phyloP scores from a whole-genome alignment of 768 basidiomycete genomes.

The Tylopilus balloui region DNA sequence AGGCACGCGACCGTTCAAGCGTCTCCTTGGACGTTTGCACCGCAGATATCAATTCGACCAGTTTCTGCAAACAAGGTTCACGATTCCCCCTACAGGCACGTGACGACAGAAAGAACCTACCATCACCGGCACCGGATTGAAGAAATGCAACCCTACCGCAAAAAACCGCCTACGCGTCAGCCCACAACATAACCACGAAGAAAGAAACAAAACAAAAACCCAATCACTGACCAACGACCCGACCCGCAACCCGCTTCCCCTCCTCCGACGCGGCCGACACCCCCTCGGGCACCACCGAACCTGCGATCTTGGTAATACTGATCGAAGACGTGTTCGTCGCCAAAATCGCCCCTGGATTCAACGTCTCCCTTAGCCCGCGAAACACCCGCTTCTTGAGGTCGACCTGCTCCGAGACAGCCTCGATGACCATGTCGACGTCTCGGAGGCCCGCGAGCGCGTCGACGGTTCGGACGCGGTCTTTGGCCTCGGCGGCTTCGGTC shows the following conservation, averaged over 20 bases:
- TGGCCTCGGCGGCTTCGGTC: slow-evolving; percentile 69
- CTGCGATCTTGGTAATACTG: slow-evolving; percentile 91
- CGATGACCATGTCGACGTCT: slow-evolving; percentile 88
- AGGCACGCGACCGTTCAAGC: slow-evolving; percentile 69
- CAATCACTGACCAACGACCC: slow-evolving; percentile 69
- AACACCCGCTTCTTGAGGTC: slow-evolving; percentile 78
- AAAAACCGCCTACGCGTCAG: neutral
- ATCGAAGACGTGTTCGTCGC: slow-evolving; percentile 95
- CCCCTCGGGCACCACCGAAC: slow-evolving; percentile 61
- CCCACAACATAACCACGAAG: neutral
- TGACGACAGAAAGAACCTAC: slow-evolving; percentile 36
- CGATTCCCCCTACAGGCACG: neutral
- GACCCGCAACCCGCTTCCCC: slow-evolving; percentile 59
- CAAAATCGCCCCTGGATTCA: slow-evolving; percentile 72
- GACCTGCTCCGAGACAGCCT: slow-evolving; percentile 88
- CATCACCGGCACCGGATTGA: slow-evolving; percentile 97
- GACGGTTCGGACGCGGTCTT: slow-evolving; percentile 59
- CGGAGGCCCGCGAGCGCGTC: slow-evolving; percentile 56
- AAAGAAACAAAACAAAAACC: too few species aligned
- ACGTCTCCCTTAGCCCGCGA: slow-evolving; percentile 56
- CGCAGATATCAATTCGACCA: slow-evolving; percentile 93
- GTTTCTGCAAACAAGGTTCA: slow-evolving; percentile 48
- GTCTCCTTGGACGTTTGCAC: slow-evolving; percentile 83
- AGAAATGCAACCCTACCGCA: slow-evolving; percentile 77
- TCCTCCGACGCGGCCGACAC: slow-evolving; percentile 54